phyloP scores from a whole-genome alignment of 1,284 basidiomycete genomes.

The Tremellales sp. region DNA sequence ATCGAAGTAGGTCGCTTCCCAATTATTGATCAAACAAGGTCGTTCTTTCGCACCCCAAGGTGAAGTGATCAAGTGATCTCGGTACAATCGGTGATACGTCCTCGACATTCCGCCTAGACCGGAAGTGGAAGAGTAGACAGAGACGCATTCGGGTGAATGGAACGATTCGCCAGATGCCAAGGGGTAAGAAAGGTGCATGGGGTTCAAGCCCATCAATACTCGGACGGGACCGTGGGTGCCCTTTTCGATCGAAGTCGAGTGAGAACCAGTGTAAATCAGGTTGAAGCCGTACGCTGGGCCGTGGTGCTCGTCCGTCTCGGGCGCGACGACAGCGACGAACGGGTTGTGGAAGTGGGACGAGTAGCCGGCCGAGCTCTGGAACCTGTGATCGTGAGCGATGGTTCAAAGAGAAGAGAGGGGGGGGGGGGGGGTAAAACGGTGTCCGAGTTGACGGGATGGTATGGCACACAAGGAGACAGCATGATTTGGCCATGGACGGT shows the following conservation, averaged over 20 bases:
- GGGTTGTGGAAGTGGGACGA: constrained; percentile 34
- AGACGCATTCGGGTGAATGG: constrained; percentile 31
- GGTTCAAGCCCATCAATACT: constrained; percentile 27
- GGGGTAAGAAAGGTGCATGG: constrained; percentile 25
- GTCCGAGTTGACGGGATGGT: no score
- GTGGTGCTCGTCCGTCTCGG: constrained; percentile 17
- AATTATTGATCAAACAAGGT: constrained; percentile 33
- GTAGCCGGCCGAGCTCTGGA: constrained; percentile 25
- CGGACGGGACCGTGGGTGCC: constrained; percentile 15
- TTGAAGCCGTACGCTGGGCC: constrained; percentile 27
- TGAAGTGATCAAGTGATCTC: constrained; percentile 20
- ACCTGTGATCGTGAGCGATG: constrained; percentile 11
- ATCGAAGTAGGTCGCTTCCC: constrained; percentile 39
- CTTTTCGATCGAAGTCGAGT: constrained; percentile 21
- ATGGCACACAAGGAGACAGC: no score
- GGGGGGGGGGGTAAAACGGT: no score
- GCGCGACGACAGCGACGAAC: constrained; percentile 23
- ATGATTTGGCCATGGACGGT: no score
- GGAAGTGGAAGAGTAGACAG: constrained; percentile 11
- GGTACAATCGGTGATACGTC: constrained; percentile 22
- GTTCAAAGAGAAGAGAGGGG: no score
- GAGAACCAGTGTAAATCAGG: constrained; percentile 29
- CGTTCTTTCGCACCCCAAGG: constrained; percentile 14
- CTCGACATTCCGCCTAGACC: constrained; percentile 20
- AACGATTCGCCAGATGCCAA: constrained; percentile 22